phyloP scores from a whole-genome alignment of 331 rosid species.

The Phaseolus coccineus region DNA sequence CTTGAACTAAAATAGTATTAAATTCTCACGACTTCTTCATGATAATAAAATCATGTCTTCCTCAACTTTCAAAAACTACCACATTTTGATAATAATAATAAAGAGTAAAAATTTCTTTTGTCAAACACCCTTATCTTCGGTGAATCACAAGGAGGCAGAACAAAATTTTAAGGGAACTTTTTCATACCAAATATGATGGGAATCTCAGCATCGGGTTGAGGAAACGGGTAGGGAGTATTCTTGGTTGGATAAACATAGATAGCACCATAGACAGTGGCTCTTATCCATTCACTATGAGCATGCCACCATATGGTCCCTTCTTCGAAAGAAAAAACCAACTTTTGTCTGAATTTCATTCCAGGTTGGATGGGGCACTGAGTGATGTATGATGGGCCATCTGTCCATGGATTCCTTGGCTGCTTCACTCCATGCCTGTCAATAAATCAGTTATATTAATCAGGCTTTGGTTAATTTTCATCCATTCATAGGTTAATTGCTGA shows the following conservation, averaged over 20 bases:
- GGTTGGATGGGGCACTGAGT: conserved; percentile 68
- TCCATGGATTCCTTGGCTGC: conserved; percentile 66
- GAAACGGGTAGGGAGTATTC: conserved; percentile 50
- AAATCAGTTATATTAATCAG: background rate
- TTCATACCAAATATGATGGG: conserved; percentile 62
- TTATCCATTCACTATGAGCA: conserved; percentile 54
- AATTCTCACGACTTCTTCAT: too few relatives aligned
- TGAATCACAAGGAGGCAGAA: background rate
- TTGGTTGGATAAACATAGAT: conserved; percentile 55
- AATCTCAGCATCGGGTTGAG: conserved; percentile 50
- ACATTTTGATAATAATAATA: too few relatives aligned
- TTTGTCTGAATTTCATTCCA: conserved; percentile 55
- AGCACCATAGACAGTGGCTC: conserved; percentile 63
- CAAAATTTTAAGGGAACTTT: background rate
- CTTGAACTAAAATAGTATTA: too few relatives aligned
- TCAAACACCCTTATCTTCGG: too few relatives aligned
- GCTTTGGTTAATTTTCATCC: background rate
- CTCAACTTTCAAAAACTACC: too few relatives aligned
- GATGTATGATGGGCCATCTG: conserved; percentile 61
- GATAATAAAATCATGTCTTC: too few relatives aligned
- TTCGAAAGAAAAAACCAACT: conserved; percentile 48
- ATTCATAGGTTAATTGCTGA: background rate
- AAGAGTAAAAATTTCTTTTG: too few relatives aligned
- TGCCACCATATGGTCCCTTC: conserved; percentile 72
- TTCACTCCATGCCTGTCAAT: conserved; percentile 60